Evolutionary conservation across 139 green algal species (phyloP).

Genomic region (Choricystis sp.): DNA sequence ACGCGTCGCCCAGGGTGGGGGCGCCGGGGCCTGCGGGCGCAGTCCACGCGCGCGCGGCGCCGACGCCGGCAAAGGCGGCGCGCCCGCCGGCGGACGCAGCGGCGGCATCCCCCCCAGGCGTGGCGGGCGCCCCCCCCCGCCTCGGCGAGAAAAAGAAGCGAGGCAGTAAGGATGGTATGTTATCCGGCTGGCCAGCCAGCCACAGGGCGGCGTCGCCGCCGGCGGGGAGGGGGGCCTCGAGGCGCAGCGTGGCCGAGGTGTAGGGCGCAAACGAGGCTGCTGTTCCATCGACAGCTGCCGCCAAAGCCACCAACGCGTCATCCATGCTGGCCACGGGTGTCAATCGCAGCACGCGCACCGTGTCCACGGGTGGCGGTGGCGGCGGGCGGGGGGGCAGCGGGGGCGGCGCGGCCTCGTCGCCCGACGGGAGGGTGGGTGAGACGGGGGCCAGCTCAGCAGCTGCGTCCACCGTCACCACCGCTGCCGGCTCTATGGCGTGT

Average conservation of each 20-base stretch:
- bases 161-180: constrained; percentile 4
- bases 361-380: too few species aligned
- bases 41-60: constrained; percentile 62
- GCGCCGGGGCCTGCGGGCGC: constrained; percentile 9
- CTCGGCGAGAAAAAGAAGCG: constrained; percentile 59
- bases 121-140: constrained; percentile 36
- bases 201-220: constrained; percentile 16
- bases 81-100: constrained; percentile 23
- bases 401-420: too few species aligned
- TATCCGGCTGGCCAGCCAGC: constrained; percentile 22
- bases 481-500: too few species aligned
- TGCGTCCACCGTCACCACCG: too few species aligned
- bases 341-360: too few species aligned
- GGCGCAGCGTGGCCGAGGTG: constrained; percentile 16
- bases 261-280: not conserved
- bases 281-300: constrained; percentile 1
- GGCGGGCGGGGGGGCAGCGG: too few species aligned
- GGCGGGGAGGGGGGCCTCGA: constrained; percentile 28
- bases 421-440: too few species aligned
- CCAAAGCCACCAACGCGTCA: constrained; percentile 8
- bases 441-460: too few species aligned
- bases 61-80: constrained; percentile 38
- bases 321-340: constrained; percentile 2
- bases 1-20: not conserved
- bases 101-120: constrained; percentile 20